Conservation (phyloP, 129 eudicot species). For the Pulicaria dysenterica region DNA sequence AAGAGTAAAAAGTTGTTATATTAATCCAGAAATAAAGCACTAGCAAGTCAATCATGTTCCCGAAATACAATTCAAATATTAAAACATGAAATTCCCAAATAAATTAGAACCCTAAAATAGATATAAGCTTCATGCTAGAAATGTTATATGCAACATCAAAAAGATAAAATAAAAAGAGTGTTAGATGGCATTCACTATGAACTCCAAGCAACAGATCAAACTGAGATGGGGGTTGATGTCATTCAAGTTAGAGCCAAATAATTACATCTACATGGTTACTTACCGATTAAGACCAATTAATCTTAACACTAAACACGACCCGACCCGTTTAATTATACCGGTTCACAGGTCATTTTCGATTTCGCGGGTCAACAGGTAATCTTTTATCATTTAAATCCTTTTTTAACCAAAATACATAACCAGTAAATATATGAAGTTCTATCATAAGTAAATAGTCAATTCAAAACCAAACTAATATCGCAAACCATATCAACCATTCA, state of each 20-base stretch:
- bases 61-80: conserved; percentile 11
- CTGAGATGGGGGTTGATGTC: conserved; percentile 95
- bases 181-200: conserved; percentile 90
- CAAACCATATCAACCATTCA: no score
- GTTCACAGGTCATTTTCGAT: no score
- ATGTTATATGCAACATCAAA: conserved; percentile 91
- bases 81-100: conserved; percentile 23
- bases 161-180: conserved; percentile 87
- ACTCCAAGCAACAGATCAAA: conserved; percentile 92
- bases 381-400: no score
- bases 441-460: no score
- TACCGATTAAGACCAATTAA: conserved; percentile 27
- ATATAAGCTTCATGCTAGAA: conserved; percentile 28
- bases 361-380: no score
- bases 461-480: no score
- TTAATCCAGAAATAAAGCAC: conserved; percentile 28
- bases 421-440: no score
- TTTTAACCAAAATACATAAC: no score
- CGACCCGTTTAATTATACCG: no score
- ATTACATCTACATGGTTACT: conserved; percentile 14
- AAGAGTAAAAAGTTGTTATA: conserved; percentile 26
- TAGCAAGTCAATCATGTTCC: conserved; percentile 35
- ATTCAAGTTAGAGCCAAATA: conserved; percentile 80
- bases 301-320: no score
- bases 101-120: conserved; percentile 36